A percentile compares a stretch with the other conserved stretches of the same genome.
phyloP scores from a whole-genome alignment of 2,329 filamentous ascomycete genomes.

The Lachnellula occidentalis region DNA sequence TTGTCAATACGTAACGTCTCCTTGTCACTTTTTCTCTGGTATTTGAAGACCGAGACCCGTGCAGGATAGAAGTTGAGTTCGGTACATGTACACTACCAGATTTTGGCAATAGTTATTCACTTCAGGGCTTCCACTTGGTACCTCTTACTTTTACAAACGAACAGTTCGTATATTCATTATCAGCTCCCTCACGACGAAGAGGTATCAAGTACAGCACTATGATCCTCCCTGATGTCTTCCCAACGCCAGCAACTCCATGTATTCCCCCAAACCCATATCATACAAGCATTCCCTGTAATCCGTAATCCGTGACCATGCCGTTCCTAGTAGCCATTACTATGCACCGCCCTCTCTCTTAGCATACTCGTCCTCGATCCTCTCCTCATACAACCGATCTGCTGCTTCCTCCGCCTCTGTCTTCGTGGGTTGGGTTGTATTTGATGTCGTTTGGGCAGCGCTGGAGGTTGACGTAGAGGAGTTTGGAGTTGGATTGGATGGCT shows the following conservation, averaged over 20 bases:
- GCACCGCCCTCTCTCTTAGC: slow-evolving; percentile 56
- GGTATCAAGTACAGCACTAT: slow-evolving; percentile 2
- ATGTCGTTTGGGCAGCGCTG: neutral
- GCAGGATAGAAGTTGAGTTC: too few relatives aligned
- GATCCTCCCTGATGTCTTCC: slow-evolving; percentile 1
- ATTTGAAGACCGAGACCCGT: too few relatives aligned
- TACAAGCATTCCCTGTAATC: neutral
- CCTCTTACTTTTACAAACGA: neutral
- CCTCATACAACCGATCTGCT: slow-evolving; percentile 40
- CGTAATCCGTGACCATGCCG: neutral
- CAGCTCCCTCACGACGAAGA: neutral
- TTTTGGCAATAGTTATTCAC: too few relatives aligned
- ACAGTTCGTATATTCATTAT: neutral
- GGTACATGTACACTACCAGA: too few relatives aligned
- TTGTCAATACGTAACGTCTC: too few relatives aligned
- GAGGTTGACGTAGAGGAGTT: neutral
- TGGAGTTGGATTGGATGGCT: slow-evolving; percentile 3
- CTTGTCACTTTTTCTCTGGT: too few relatives aligned
- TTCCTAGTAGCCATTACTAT: slow-evolving; percentile 23
- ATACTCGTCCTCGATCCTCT: slow-evolving; percentile 57
- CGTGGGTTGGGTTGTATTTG: neutral
- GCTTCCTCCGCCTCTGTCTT: slow-evolving; percentile 12
- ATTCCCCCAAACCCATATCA: neutral
- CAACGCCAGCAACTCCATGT: neutral
- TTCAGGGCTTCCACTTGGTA: neutral